Conservation (phyloP, 2,329 filamentous ascomycete genomes). For the Microsporum ferrugineum region DNA sequence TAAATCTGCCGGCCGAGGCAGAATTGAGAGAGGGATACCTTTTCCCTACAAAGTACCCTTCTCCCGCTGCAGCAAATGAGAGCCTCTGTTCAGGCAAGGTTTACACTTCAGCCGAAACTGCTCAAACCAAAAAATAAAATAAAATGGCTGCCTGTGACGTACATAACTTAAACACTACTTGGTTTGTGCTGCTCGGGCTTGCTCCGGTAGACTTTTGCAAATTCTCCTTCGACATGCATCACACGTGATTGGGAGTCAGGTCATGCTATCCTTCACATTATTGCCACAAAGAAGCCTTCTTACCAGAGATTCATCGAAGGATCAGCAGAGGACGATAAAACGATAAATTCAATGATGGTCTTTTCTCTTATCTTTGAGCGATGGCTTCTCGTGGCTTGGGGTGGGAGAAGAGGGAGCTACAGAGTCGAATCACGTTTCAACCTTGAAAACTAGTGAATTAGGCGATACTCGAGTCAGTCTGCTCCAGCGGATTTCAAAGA, state of each 20-base stretch:
- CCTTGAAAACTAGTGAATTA: background rate
- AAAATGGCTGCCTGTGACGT: background rate
- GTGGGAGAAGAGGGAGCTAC: background rate
- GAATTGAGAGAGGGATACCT: background rate
- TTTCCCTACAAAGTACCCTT: background rate
- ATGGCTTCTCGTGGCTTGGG: background rate
- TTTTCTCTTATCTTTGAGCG: background rate
- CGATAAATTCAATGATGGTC: background rate
- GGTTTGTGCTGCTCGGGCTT: background rate
- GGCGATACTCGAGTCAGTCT: slow-evolving; percentile 3
- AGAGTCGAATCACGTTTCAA: background rate
- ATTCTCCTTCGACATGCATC: background rate
- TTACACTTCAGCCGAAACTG: background rate
- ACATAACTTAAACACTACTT: background rate
- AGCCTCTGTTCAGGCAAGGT: background rate
- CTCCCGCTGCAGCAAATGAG: background rate
- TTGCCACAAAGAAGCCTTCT: background rate
- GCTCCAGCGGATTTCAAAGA: background rate
- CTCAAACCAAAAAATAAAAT: background rate
- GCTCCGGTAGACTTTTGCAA: background rate
- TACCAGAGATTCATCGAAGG: background rate
- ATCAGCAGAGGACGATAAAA: background rate
- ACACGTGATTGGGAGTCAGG: background rate
- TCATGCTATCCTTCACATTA: background rate
- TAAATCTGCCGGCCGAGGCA: background rate